Conservation (phyloP, 352 stramenopile genomes). For the Phytophthora ramorum region DNA sequence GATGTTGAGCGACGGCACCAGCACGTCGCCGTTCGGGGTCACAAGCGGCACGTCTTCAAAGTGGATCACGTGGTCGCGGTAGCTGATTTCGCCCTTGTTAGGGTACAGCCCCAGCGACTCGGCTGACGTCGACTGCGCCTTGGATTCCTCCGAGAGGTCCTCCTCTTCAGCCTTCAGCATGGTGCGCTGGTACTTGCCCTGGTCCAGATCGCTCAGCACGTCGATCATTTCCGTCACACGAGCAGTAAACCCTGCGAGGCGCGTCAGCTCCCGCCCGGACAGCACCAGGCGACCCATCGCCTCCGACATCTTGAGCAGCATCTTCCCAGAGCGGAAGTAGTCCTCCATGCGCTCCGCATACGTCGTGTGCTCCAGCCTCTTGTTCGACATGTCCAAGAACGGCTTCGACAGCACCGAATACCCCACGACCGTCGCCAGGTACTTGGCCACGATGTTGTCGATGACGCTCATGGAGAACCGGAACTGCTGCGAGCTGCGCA, state of each 20-base stretch:
- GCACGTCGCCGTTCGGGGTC: conserved; percentile 89
- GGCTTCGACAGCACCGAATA: conserved; percentile 81
- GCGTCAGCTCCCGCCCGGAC: conserved; percentile 84
- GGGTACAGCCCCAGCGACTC: conserved; percentile 61
- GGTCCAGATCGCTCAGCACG: conserved; percentile 69
- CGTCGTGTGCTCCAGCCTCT: conserved; percentile 58
- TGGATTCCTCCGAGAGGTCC: conserved; percentile 26
- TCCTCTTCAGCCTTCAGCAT: conserved; percentile 67
- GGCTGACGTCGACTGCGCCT: conserved; percentile 42
- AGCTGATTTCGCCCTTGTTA: conserved; percentile 63
- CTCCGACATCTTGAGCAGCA: conserved; percentile 87
- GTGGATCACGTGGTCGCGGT: conserved; percentile 82
- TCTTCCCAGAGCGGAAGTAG: conserved; percentile 88
- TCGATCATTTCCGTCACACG: conserved; percentile 86
- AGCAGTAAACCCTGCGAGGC: conserved; percentile 80
- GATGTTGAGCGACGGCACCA: conserved; percentile 81
- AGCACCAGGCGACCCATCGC: conserved; percentile 88
- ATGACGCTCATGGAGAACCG: conserved; percentile 83
- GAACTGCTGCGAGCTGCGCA: conserved; percentile 86
- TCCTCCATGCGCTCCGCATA: conserved; percentile 86
- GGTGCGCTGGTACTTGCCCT: conserved; percentile 74
- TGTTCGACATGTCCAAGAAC: conserved; percentile 68
- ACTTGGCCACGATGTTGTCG: conserved; percentile 90
- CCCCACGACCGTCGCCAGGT: conserved; percentile 85
- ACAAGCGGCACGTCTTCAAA: conserved; percentile 91